Percentiles rank a stretch among this genome's conserved stretches.
Conservation (phyloP, 2,329 filamentous ascomycete species). For the Raffaelea ambrosiae region DNA sequence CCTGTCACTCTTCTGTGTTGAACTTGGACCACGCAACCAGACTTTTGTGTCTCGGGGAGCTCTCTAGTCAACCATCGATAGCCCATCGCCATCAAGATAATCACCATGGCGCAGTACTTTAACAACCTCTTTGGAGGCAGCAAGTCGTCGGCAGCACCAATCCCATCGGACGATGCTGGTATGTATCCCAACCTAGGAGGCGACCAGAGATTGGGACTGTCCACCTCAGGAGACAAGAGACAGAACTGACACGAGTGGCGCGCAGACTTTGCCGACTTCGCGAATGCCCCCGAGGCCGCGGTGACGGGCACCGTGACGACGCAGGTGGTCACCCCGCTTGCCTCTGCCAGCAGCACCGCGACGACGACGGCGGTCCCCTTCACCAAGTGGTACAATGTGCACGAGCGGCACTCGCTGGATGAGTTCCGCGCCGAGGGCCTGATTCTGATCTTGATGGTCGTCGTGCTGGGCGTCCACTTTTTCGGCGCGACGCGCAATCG, state of each 20-base stretch:
- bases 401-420: slow-evolving; percentile 74
- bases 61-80: neutral
- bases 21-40: no score
- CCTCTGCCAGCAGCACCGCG: slow-evolving; percentile 31
- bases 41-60: neutral
- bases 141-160: slow-evolving; percentile 47
- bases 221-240: neutral
- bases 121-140: slow-evolving; percentile 63
- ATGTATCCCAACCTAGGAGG: slow-evolving; percentile 20
- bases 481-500: slow-evolving; percentile 76
- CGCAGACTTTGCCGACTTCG: slow-evolving; percentile 90
- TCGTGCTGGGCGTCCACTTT: slow-evolving; percentile 72
- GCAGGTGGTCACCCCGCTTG: slow-evolving; percentile 31
- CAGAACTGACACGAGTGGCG: no score
- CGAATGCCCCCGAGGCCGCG: slow-evolving; percentile 57
- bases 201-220: slow-evolving; percentile 9
- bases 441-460: slow-evolving; percentile 64
- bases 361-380: slow-evolving; percentile 44
- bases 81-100: slow-evolving; percentile 8
- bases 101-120: slow-evolving; percentile 43
- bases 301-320: slow-evolving; percentile 32
- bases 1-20: neutral
- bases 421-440: slow-evolving; percentile 87
- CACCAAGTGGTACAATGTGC: slow-evolving; percentile 94
- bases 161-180: slow-evolving; percentile 55